These are phyloP conservation scores for Prillingera fragicola DNA, from an alignment of 1,284 basidiomycete genomes.

Conservation along the genomic window DNA sequence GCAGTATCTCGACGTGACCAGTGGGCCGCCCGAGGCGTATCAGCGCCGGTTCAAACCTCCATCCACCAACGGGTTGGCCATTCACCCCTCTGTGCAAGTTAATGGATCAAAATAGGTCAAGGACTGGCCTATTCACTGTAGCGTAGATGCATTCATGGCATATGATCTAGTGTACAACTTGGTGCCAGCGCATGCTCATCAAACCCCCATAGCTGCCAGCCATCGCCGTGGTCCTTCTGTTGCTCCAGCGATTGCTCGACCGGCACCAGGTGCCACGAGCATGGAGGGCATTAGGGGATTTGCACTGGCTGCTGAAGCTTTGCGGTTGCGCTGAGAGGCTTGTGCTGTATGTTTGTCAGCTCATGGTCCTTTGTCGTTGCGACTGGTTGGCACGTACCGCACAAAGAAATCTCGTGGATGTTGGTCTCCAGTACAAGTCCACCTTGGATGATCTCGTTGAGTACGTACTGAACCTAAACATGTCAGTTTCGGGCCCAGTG, in stretches of 20 bases:
- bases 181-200: neutral
- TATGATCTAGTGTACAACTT: slow-evolving; percentile 3
- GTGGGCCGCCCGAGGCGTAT: neutral
- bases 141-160: slow-evolving; percentile 4
- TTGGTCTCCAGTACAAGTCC: slow-evolving; percentile 98
- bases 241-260: slow-evolving; percentile 12
- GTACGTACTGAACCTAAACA: slow-evolving; percentile 79
- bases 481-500: neutral
- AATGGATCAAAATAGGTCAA: no score
- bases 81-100: neutral
- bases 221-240: slow-evolving; percentile 36
- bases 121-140: neutral
- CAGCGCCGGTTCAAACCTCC: slow-evolving; percentile 5
- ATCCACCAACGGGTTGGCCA: neutral
- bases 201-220: slow-evolving; percentile 44
- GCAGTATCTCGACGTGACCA: slow-evolving; percentile 5
- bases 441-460: slow-evolving; percentile 92
- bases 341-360: slow-evolving; percentile 27
- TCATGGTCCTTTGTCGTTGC: no score
- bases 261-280: slow-evolving; percentile 24
- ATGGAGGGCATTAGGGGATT: slow-evolving; percentile 41
- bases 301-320: slow-evolving; percentile 38
- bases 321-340: slow-evolving; percentile 35
- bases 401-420: slow-evolving; percentile 77
- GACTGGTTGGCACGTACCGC: slow-evolving; percentile 55